Conservation (phyloP, 2,329 filamentous ascomycete genomes). For the Ciborinia camelliae region DNA sequence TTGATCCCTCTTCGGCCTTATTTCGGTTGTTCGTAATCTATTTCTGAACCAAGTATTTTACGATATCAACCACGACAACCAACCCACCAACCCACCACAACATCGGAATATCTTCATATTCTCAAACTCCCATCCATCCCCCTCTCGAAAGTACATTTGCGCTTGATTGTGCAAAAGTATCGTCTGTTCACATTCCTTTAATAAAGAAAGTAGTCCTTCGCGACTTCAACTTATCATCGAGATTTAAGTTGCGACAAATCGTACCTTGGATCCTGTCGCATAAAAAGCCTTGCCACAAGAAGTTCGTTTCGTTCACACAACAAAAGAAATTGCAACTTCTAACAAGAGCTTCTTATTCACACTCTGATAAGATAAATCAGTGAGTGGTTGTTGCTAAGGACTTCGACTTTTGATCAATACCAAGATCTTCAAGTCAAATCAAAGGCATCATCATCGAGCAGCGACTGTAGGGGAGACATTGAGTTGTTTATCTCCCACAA, state of each 20-base stretch:
- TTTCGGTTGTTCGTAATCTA: constrained; percentile 19
- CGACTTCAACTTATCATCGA: background rate
- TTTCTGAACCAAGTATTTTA: background rate
- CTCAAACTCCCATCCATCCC: background rate
- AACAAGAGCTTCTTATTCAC: background rate
- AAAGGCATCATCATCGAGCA: constrained; percentile 37
- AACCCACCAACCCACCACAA: background rate
- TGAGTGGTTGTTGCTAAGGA: background rate
- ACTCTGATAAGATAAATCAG: constrained; percentile 5
- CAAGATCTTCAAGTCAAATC: constrained; percentile 6
- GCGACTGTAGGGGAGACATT: constrained; percentile 85
- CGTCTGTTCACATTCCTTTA: constrained; percentile 20
- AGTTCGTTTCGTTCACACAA: constrained; percentile 1
- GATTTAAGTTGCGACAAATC: constrained; percentile 5
- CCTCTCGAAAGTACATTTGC: background rate
- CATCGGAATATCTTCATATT: constrained; percentile 1
- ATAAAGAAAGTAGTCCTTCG: background rate
- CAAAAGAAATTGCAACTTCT: background rate
- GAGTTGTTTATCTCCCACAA: constrained; percentile 92
- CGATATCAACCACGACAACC: constrained; percentile 13
- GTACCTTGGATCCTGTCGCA: background rate
- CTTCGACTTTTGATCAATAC: background rate
- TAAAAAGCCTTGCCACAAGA: background rate
- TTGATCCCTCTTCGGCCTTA: constrained; percentile 4
- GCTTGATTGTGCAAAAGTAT: constrained; percentile 10